phyloP scores from a whole-genome alignment of 352 stramenopile genomes.

The Blastocystis sp. region DNA sequence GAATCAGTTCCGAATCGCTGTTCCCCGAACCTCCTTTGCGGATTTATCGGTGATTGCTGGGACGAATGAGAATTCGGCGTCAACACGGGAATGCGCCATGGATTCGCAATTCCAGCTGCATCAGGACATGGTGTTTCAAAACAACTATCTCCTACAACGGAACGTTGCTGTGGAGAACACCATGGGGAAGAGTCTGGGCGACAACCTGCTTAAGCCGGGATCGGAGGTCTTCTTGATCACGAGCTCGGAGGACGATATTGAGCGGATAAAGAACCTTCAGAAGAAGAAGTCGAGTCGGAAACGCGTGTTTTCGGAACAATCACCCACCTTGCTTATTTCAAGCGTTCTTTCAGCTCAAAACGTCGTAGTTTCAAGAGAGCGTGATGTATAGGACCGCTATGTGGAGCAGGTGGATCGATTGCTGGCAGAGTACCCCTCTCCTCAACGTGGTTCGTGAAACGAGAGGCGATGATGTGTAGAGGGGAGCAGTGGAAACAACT shows the following conservation, averaged over 20 bases:
- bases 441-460: not conserved
- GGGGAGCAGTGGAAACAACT: not conserved
- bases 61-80: not conserved
- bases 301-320: not conserved
- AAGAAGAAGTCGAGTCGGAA: constrained; percentile 9
- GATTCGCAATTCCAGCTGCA: constrained; percentile 63
- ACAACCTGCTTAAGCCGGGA: not conserved
- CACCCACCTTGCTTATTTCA: constrained; percentile 26
- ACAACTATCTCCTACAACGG: constrained; percentile 54
- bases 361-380: not conserved
- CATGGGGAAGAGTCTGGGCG: not conserved
- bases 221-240: constrained; percentile 36
- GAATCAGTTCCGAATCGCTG: not conserved
- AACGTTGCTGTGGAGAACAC: not conserved
- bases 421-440: constrained; percentile 15
- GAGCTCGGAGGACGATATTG: constrained; percentile 41
- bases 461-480: not conserved
- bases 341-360: constrained; percentile 47
- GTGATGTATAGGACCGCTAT: constrained; percentile 53
- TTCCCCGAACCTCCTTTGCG: not conserved
- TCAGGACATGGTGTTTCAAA: constrained; percentile 63
- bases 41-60: not conserved
- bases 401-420: constrained; percentile 57
- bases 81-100: constrained; percentile 27
- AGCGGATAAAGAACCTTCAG: not conserved